phyloP scores from a whole-genome alignment of 768 basidiomycete genomes.

The Mycena floridula region DNA sequence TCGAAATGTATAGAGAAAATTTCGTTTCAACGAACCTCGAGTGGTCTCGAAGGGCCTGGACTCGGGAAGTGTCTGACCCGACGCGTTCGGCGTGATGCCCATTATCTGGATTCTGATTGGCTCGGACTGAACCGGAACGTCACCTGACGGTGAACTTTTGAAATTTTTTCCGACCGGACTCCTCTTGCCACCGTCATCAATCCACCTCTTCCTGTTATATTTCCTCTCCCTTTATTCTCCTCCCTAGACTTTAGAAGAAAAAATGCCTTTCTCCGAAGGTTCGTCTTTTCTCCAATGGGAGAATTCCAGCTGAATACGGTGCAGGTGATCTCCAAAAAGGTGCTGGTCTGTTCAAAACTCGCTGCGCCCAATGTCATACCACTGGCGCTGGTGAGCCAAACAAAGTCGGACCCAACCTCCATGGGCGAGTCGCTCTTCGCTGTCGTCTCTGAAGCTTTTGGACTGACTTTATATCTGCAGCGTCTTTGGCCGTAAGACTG shows the following conservation, averaged over 20 bases:
- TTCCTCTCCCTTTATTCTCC: not conserved
- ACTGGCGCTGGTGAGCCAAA: slow-evolving; percentile 68
- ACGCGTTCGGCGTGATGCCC: too few relatives aligned
- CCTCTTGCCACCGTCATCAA: too few relatives aligned
- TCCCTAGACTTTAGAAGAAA: slow-evolving; percentile 1
- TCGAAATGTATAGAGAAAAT: too few relatives aligned
- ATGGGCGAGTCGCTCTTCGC: slow-evolving; percentile 55
- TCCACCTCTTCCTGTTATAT: not conserved
- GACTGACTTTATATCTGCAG: slow-evolving; percentile 27
- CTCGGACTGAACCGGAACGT: too few relatives aligned
- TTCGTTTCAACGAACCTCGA: too few relatives aligned
- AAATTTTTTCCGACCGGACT: too few relatives aligned
- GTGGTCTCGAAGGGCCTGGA: too few relatives aligned
- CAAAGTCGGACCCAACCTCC: slow-evolving; percentile 94
- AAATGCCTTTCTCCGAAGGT: slow-evolving; percentile 42
- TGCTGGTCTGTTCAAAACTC: slow-evolving; percentile 93
- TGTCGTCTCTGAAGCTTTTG: not conserved
- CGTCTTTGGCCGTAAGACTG: slow-evolving; percentile 81
- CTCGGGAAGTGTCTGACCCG: too few relatives aligned
- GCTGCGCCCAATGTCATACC: slow-evolving; percentile 93
- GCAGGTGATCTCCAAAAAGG: slow-evolving; percentile 85
- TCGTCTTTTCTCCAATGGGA: slow-evolving; percentile 10
- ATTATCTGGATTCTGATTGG: too few relatives aligned
- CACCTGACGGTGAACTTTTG: too few relatives aligned
- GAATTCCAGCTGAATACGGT: not conserved